Evolutionary conservation across 768 basidiomycete species (phyloP).

Genomic region (Phallus indusiatus): DNA sequence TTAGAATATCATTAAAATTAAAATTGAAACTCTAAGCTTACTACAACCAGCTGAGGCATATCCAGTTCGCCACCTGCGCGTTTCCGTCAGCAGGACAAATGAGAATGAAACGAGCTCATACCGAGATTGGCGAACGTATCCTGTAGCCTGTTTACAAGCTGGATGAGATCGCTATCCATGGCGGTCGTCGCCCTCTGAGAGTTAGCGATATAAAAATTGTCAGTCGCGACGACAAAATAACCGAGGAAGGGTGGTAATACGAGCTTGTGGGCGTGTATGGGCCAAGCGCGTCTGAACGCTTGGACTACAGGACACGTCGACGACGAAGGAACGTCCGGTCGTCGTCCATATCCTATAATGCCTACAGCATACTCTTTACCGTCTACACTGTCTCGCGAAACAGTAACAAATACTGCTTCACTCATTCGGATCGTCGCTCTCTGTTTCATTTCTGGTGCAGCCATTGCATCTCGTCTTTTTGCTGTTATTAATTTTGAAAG

Average conservation of each 20-base stretch:
- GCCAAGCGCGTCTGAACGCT: not conserved
- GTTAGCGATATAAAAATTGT: not conserved
- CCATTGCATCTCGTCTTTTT: slow-evolving; percentile 91
- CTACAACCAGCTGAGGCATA: slow-evolving; percentile 87
- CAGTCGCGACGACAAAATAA: not conserved
- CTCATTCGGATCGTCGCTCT: slow-evolving; percentile 87
- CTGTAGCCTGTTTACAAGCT: slow-evolving; percentile 90
- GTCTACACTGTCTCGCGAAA: slow-evolving; percentile 35
- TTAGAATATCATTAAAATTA: not conserved
- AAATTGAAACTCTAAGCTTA: slow-evolving; percentile 30
- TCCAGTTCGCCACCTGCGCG: slow-evolving; percentile 74
- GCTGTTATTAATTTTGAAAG: slow-evolving; percentile 98
- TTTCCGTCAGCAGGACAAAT: not conserved
- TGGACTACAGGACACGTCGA: slow-evolving; percentile 4
- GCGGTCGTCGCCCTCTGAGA: slow-evolving; percentile 7
- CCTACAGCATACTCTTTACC: slow-evolving; percentile 13
- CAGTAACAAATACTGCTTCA: slow-evolving; percentile 81
- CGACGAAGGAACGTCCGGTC: not conserved
- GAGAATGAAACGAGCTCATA: slow-evolving; percentile 26
- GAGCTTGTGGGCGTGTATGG: slow-evolving; percentile 4
- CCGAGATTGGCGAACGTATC: slow-evolving; percentile 86
- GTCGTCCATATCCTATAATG: not conserved
- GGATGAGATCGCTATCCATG: slow-evolving; percentile 94
- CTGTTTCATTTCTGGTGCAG: slow-evolving; percentile 84
- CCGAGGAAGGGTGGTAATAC: not conserved